Base-by-base conservation (phyloP, 768 basidiomycete species). In the Russula ochroleuca region DNA sequence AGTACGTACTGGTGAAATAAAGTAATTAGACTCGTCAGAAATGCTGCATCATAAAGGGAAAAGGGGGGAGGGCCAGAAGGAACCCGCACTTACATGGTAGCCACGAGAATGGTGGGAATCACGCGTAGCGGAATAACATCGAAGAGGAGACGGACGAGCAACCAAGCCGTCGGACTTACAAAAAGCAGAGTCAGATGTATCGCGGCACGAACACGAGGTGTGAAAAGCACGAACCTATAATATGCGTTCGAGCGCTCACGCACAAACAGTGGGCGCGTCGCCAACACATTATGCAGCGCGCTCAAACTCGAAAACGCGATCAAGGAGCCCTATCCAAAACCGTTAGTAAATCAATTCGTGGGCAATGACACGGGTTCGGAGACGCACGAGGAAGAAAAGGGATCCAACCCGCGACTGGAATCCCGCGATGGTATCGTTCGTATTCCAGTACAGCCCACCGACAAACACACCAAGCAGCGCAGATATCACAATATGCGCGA, bases 341-440 rank as follows among this genome's bases (percentile, higher is more conserved):
- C 10, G n/a, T 43, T 3, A 45, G 13, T 47, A n/a, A 47, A 23
- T 21, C 21, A 47, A 21, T 13, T 1, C 38, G 38, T 9, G 38
- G 38, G 38, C 9, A 38, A 45, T n/a, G n/a, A 45, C n/a, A 3
- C 43, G 7, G 21, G n/a, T 21, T 47, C 45, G 14, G 40, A 40
- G 31, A 69, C 73, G 25, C 67, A 90, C 90, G 70, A 97, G 73
- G 84, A 98, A 98, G 81, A 98, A 97, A 47, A 98, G 75, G 68
- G 89, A 92, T 35, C 95, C 95, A n/a, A 98, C 82, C 35, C 95
- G 83, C 41, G 88, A 89, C 72, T 97, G 94, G 80, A 97, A 97
- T 1, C 94, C 94, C 28, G 94, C 90, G 66, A 97, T 96, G 5
- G 84, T 88, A 21, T 83, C 76, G 40, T 81, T 83, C 0, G 92